Conservation (phyloP, 805 yeast genomes). For the Candida rishiriensis region DNA sequence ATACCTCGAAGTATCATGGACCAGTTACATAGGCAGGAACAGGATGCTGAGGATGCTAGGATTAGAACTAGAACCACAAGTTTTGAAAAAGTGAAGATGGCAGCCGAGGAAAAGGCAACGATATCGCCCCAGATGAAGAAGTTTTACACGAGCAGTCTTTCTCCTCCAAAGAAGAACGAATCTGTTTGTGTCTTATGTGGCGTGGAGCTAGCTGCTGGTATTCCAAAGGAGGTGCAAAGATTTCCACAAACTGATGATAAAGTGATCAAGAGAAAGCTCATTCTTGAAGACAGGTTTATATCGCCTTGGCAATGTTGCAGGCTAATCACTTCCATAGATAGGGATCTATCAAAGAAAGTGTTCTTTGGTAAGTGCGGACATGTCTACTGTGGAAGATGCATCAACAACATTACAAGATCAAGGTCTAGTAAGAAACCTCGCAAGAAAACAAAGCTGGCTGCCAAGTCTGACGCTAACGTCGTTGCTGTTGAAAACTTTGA, state of each 20-base stretch:
- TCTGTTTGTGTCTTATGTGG: constrained; percentile 69
- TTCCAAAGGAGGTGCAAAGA: constrained; percentile 44
- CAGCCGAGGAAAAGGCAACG: constrained; percentile 10
- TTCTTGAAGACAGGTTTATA: constrained; percentile 22
- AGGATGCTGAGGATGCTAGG: constrained; percentile 23
- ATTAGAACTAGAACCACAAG: constrained; percentile 16
- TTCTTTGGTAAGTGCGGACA: constrained; percentile 77
- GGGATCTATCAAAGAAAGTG: constrained; percentile 58
- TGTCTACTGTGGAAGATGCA: constrained; percentile 82
- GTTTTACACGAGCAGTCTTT: constrained; percentile 19
- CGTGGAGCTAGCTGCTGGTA: constrained; percentile 65
- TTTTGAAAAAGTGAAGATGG: constrained; percentile 18
- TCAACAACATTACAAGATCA: constrained; percentile 51
- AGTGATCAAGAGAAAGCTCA: constrained; percentile 25
- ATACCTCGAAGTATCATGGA: constrained; percentile 28
- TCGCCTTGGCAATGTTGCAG: constrained; percentile 65
- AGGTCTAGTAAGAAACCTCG: constrained; percentile 15
- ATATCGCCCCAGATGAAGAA: constrained; percentile 11
- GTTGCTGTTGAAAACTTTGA: constrained; percentile 21
- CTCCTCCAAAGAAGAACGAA: constrained; percentile 30
- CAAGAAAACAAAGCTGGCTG: constrained; percentile 20
- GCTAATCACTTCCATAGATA: constrained; percentile 49
- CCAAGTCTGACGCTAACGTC: constrained; percentile 4
- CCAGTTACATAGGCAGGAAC: constrained; percentile 24
- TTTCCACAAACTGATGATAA: constrained; percentile 10